Evolutionary conservation across 1,284 basidiomycete genomes (phyloP).

Genomic region (Neonothopanus nambi): DNA sequence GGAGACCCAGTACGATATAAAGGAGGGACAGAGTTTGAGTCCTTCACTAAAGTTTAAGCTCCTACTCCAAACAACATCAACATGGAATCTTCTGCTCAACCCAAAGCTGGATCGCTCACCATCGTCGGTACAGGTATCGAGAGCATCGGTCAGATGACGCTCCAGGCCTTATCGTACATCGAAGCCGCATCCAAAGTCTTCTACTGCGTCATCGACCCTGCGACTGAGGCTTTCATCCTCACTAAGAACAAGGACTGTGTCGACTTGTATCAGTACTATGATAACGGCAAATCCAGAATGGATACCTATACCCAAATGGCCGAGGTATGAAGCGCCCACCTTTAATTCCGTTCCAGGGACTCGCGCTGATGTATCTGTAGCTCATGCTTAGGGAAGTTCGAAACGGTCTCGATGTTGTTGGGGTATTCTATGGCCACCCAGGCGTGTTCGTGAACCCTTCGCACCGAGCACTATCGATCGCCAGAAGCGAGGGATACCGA

Average conservation of each 20-base stretch:
- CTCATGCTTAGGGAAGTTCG: conserved; percentile 9
- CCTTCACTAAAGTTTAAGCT: too few relatives aligned
- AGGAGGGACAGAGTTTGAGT: too few relatives aligned
- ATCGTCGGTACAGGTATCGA: conserved; percentile 14
- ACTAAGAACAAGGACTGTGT: conserved; percentile 8
- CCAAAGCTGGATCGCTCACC: conserved; percentile 6
- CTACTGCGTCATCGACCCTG: conserved; percentile 9
- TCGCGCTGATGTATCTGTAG: not conserved
- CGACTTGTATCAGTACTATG: conserved; percentile 12
- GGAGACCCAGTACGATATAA: too few relatives aligned
- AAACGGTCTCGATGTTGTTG: conserved; percentile 5
- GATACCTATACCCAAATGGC: conserved; percentile 12
- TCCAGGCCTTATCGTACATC: conserved; percentile 12
- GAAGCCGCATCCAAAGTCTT: conserved; percentile 9
- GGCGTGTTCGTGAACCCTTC: conserved; percentile 13
- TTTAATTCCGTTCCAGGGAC: not conserved
- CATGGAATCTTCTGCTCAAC: conserved; percentile 3
- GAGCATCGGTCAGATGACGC: conserved; percentile 12
- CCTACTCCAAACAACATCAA: not conserved
- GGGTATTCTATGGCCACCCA: conserved; percentile 13
- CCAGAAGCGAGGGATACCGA: conserved; percentile 7
- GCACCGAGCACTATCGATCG: conserved; percentile 8
- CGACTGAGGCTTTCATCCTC: conserved; percentile 13
- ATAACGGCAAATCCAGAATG: conserved; percentile 10
- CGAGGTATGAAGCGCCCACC: not conserved